Conservation (phyloP, 352 stramenopile species). For the Halophytophthora batemanensis region DNA sequence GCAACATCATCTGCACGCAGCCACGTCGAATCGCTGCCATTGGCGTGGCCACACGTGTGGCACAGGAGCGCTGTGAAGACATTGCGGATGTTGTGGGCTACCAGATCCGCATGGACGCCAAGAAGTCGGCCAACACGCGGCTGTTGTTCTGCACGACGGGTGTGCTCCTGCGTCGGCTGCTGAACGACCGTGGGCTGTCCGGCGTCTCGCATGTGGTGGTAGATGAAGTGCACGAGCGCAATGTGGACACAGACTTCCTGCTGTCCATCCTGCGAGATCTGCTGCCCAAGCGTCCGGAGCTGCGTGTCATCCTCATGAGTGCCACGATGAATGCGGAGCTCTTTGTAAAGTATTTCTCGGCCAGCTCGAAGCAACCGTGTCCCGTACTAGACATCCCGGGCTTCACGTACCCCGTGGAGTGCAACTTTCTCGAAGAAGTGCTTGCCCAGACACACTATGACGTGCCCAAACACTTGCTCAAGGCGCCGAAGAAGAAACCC, state of each 20-base stretch:
- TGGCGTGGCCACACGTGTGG: constrained; percentile 93
- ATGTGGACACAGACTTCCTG: constrained; percentile 96
- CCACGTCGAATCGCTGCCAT: constrained; percentile 95
- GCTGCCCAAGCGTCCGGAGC: constrained; percentile 60
- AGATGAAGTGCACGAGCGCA: constrained; percentile 98
- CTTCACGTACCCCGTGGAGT: constrained; percentile 80
- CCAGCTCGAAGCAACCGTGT: constrained; percentile 31
- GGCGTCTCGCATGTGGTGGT: constrained; percentile 97
- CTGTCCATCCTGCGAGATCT: constrained; percentile 90
- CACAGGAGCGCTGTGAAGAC: constrained; percentile 91
- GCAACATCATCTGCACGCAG: constrained; percentile 96
- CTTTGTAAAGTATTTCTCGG: constrained; percentile 87
- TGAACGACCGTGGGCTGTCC: constrained; percentile 84
- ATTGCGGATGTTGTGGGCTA: constrained; percentile 91
- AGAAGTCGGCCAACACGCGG: constrained; percentile 84
- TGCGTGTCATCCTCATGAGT: constrained; percentile 96
- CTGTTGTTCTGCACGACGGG: constrained; percentile 96
- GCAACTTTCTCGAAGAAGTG: constrained; percentile 79
- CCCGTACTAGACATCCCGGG: constrained; percentile 84
- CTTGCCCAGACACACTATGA: constrained; percentile 57
- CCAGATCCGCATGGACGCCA: constrained; percentile 94
- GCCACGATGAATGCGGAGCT: constrained; percentile 93
- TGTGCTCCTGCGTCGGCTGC: constrained; percentile 91
- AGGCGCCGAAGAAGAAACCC: constrained; percentile 48
- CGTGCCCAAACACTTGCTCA: constrained; percentile 57